These are phyloP conservation scores for Quercus wislizeni DNA, from an alignment of 306 rosid species.

Conservation along the genomic window DNA sequence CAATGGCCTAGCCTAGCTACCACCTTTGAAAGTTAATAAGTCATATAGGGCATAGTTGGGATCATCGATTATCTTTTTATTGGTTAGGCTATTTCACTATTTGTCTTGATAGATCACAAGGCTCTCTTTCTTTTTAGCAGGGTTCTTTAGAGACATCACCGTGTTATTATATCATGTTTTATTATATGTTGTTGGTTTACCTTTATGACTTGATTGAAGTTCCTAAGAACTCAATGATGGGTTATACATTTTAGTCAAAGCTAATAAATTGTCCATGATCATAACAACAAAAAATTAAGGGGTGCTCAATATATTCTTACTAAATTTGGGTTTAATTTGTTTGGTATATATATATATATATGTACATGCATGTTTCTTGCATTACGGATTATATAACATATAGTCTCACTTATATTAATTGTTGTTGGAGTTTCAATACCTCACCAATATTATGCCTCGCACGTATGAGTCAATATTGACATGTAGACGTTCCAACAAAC, in stretches of 20 bases:
- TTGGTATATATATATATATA: no score
- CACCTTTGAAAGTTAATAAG: no score
- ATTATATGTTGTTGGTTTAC: not conserved
- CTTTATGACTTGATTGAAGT: not conserved
- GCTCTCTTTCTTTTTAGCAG: not conserved
- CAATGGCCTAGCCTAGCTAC: no score
- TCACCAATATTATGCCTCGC: no score
- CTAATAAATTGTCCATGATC: not conserved
- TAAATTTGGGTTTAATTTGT: not conserved
- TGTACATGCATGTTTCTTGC: not conserved
- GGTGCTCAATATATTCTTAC: not conserved
- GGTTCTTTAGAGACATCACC: not conserved
- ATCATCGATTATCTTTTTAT: not conserved
- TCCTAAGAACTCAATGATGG: not conserved
- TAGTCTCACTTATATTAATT: not conserved
- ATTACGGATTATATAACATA: not conserved
- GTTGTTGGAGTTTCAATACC: no score
- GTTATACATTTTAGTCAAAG: not conserved
- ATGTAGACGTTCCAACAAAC: no score
- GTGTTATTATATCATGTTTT: not conserved
- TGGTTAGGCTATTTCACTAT: not conserved
- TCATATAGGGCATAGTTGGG: no score
- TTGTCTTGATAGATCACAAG: no score
- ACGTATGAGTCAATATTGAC: no score
- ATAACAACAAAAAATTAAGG: not conserved